Percentiles rank a stretch among this genome's conserved stretches.
phyloP scores from a whole-genome alignment of 2,329 filamentous ascomycete genomes.

The Trichoderma sp. region DNA sequence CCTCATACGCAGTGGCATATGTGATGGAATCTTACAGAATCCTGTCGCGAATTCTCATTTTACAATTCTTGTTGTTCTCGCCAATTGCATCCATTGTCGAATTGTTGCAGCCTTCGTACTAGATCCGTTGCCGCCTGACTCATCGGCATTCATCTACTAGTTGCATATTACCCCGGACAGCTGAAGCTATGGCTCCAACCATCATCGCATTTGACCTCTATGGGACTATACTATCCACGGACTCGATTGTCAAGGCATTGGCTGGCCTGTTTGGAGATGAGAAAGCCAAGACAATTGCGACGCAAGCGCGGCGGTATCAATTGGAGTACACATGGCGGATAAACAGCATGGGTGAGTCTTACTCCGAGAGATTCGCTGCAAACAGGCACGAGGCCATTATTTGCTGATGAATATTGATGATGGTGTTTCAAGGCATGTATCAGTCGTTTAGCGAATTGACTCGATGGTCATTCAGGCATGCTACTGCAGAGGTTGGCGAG shows the following conservation, averaged over 20 bases:
- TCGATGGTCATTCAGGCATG: slow-evolving; percentile 58
- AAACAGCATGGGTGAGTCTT: slow-evolving; percentile 66
- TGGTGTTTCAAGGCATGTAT: slow-evolving; percentile 43
- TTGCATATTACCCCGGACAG: not conserved
- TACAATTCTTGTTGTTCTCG: not conserved
- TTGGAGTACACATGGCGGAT: slow-evolving; percentile 75
- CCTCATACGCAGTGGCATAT: not conserved
- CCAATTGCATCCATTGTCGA: not conserved
- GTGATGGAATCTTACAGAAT: slow-evolving; percentile 6
- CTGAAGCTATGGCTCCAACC: slow-evolving; percentile 29
- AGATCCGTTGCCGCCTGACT: slow-evolving; percentile 13
- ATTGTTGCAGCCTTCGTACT: not conserved
- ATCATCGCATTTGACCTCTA: slow-evolving; percentile 73
- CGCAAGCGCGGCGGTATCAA: slow-evolving; percentile 66
- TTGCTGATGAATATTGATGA: not conserved
- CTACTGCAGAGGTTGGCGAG: slow-evolving; percentile 55
- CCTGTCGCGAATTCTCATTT: not conserved
- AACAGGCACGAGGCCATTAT: not conserved
- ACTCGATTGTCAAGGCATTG: slow-evolving; percentile 62
- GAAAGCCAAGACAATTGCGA: slow-evolving; percentile 54
- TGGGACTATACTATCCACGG: slow-evolving; percentile 70
- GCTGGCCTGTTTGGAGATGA: slow-evolving; percentile 55
- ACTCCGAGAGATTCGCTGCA: not conserved
- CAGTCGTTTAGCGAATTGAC: slow-evolving; percentile 60
- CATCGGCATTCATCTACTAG: slow-evolving; percentile 12